A percentile compares a stretch with the other conserved stretches of the same genome.
Evolutionary conservation across 139 green algal genomes (phyloP).

Genomic region (Chlamydomonas urium): DNA sequence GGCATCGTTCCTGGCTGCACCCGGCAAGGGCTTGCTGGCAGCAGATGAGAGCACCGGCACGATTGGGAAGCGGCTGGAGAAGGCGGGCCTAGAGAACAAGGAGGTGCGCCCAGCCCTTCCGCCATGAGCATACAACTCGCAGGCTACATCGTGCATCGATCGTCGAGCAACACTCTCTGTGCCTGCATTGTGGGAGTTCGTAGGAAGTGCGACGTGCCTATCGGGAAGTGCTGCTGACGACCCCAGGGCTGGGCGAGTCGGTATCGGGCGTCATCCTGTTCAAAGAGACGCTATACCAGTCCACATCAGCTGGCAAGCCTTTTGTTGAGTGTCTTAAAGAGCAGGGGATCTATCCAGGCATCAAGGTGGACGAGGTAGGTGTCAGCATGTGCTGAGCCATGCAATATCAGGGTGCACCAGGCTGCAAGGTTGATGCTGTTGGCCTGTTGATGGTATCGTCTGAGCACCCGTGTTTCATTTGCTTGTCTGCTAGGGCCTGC

Average conservation of each 20-base stretch:
- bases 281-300: constrained; percentile 88
- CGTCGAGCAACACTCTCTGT: not conserved
- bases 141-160: not conserved
- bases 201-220: constrained; percentile 49
- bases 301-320: constrained; percentile 41
- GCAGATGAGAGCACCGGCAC: constrained; percentile 76
- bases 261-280: constrained; percentile 84
- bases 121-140: not conserved
- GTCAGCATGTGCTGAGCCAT: not conserved
- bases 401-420: not conserved
- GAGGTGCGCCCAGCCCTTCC: constrained; percentile 37
- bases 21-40: constrained; percentile 73
- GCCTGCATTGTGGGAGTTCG: not conserved
- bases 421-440: not conserved
- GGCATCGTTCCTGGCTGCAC: not conserved
- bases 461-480: too few species aligned
- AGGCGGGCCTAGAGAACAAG: constrained; percentile 53
- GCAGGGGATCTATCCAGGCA: constrained; percentile 56
- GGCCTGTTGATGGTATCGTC: too few species aligned
- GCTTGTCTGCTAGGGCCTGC: constrained; percentile 64
- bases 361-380: constrained; percentile 79
- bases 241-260: constrained; percentile 52
- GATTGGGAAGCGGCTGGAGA: constrained; percentile 82
- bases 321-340: constrained; percentile 69
- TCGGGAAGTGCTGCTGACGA: constrained; percentile 66